These are phyloP conservation scores for Dictyostelium brefeldianum DNA, from an alignment of 78 protist species.

Conservation along the genomic window DNA sequence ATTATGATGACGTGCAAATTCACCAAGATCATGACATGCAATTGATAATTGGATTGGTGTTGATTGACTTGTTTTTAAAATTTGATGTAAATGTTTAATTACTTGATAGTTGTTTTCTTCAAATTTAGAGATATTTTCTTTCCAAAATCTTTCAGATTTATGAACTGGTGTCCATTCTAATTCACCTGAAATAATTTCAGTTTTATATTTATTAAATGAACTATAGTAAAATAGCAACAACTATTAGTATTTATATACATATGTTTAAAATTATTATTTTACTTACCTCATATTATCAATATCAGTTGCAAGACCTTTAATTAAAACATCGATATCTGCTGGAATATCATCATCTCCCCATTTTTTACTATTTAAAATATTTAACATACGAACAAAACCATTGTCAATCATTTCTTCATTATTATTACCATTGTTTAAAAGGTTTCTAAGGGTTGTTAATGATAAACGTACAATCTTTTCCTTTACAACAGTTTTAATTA, in stretches of 20 bases:
- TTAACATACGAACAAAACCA: slow-evolving; percentile 68
- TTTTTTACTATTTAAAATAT: slow-evolving; percentile 49
- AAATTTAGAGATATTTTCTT: slow-evolving; percentile 88
- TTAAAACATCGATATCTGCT: slow-evolving; percentile 62
- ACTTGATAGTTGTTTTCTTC: slow-evolving; percentile 88
- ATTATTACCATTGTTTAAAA: slow-evolving; percentile 41
- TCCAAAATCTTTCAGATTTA: slow-evolving; percentile 94
- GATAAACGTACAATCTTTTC: slow-evolving; percentile 89
- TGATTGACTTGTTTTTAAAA: slow-evolving; percentile 16
- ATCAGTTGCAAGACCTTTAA: slow-evolving; percentile 49
- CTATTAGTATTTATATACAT: too few relatives aligned
- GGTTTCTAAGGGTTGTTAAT: slow-evolving; percentile 79
- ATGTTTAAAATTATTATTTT: neutral
- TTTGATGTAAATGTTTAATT: slow-evolving; percentile 48
- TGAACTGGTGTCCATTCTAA: slow-evolving; percentile 97
- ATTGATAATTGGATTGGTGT: slow-evolving; percentile 83
- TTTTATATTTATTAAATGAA: slow-evolving; percentile 85
- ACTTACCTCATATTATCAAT: slow-evolving; percentile 79
- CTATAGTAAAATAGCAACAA: too few relatives aligned
- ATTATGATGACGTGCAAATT: slow-evolving; percentile 91
- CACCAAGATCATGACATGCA: slow-evolving; percentile 96
- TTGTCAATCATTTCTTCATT: slow-evolving; percentile 80
- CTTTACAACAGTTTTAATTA: slow-evolving; percentile 52
- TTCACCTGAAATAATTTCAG: slow-evolving; percentile 83
- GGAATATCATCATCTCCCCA: slow-evolving; percentile 93